Evolutionary conservation across 306 rosid genomes (phyloP), one percentile per base, ranked within the genome.

Genomic region (Hippophae tibetana): DNA sequence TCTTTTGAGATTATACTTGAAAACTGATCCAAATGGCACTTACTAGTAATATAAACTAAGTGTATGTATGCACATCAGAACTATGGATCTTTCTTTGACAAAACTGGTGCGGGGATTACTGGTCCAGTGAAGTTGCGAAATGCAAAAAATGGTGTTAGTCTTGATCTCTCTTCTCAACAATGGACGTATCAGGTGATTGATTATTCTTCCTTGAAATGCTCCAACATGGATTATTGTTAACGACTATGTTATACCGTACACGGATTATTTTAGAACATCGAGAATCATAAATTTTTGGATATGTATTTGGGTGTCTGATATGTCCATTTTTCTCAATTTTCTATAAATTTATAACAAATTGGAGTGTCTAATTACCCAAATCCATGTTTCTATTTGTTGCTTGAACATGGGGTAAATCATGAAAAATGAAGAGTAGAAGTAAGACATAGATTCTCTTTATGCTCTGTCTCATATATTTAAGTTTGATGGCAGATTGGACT

Each of bases 121-220:
- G 98, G 98, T 68, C 95, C 98, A 2, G 92, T 87, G 10, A 74
- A 47, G 78, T 77, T 92, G 5, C 38, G 5, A 63, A 82, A 77
- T 63, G 70, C 76, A 68, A 74, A 72, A 52, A 72, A 74, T 72
- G 94, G 89, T 10, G 67, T 74, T 69, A 65, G 72, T 46, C 6
- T 73, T 31, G 95, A 87, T 78, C 89, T 92, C 65, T 85, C 98
- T 7, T 92, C 89, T 52, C 75, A 51, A 57, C 63, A 50, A 47
- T 92, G 98, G 98, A 92, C 93, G 60, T 92, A 87, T 67, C 98
- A 87, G 87, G 98, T 81, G 55, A 74, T 76, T 1, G 60, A 72
- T 47, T 58, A 0, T 31, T 31, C 38, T 31, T 31, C 10, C 46
- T 49, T 23, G 7, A 60, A 74, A 56, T 47, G 9, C 42, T 46